These are phyloP conservation scores for Aspergillus unguis DNA, from an alignment of 2,329 filamentous ascomycete species.

Conservation along the genomic window DNA sequence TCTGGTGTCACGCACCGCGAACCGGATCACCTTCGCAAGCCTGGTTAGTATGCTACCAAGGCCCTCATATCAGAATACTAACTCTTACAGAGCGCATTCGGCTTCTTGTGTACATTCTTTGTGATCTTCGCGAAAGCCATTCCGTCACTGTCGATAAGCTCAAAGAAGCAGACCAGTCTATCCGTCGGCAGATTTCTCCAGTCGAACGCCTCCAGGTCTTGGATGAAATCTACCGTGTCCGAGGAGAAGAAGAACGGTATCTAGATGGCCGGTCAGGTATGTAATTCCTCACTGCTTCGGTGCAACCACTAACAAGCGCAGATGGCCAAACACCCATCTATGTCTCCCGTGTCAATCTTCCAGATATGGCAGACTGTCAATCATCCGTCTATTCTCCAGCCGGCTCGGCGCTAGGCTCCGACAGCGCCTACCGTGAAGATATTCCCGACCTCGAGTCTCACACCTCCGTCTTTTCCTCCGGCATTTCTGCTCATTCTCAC, in stretches of 20 bases:
- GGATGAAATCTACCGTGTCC: conserved; percentile 35
- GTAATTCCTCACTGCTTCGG: neutral
- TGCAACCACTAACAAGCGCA: conserved; percentile 8
- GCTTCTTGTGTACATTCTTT: conserved; percentile 35
- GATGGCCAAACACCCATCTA: conserved; percentile 26
- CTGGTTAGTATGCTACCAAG: conserved; percentile 20
- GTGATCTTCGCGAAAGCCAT: conserved; percentile 33
- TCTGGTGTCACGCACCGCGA: conserved; percentile 31
- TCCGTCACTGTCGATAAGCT: conserved; percentile 32
- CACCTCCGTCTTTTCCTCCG: conserved; percentile 19
- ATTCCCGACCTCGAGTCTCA: conserved; percentile 21
- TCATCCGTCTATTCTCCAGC: conserved; percentile 17
- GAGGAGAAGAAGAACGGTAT: conserved; percentile 32
- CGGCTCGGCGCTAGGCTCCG: conserved; percentile 9
- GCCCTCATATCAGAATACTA: neutral
- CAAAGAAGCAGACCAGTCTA: conserved; percentile 33
- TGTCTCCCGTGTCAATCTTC: conserved; percentile 29
- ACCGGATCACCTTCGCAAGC: conserved; percentile 34
- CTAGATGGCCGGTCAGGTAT: conserved; percentile 30
- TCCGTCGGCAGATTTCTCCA: conserved; percentile 32
- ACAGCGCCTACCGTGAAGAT: conserved; percentile 15
- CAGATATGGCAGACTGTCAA: conserved; percentile 21
- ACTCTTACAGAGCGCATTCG: conserved; percentile 25
- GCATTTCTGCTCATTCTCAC: no score
- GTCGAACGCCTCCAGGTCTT: conserved; percentile 28